Evolutionary conservation across 1,284 basidiomycete genomes (phyloP), one percentile per base, ranked within the genome.

Genomic region (Naganishia sp.): DNA sequence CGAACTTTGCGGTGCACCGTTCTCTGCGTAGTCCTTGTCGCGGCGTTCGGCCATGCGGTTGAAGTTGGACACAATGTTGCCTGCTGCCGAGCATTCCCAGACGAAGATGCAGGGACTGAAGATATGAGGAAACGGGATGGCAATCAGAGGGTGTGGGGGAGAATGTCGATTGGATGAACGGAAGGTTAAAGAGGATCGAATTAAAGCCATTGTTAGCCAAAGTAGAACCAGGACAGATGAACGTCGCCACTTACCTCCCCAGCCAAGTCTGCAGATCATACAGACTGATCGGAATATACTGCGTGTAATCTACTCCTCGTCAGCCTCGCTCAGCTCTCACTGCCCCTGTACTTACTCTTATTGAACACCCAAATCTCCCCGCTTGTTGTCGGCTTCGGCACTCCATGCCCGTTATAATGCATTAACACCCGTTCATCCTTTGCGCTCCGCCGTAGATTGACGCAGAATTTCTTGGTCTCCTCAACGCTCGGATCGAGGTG

Each of bases 311-410:
- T 79, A 63, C 25, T 31, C 3, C n/a, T 35, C 7, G 52, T 42
- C 3, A 39, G 21, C 54, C 35, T 63, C 23, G 49, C 23, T 18
- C 35, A 28, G 49, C 23, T 10, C 13, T n/a, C 32, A 3, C 9
- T 21, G 5, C 18, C 31, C 17, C 39, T 18, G 4, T 0, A 71
- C 78, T 68, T 47, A 79, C 79, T 92, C 75, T 89, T 86, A 80
- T 99, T 99, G 83, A 99, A 99, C 66, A 96, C 95, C 95, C 95
- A 99, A 63, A 99, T 86, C 79, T 99, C 96, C 28, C 96, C 95
- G 69, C 92, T 94, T 0, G 90, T 85, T 0, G 96, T 99, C 2
- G 95, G 96, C 74, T 94, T 95, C 1, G 96, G 95, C 17, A 99
- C 95, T 41, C 95, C 95, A 71, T 97, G 96, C 2, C 95, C 96